Evolutionary conservation across 2,329 filamentous ascomycete species (phyloP).

Genomic region (Pseudonectria foliicola): DNA sequence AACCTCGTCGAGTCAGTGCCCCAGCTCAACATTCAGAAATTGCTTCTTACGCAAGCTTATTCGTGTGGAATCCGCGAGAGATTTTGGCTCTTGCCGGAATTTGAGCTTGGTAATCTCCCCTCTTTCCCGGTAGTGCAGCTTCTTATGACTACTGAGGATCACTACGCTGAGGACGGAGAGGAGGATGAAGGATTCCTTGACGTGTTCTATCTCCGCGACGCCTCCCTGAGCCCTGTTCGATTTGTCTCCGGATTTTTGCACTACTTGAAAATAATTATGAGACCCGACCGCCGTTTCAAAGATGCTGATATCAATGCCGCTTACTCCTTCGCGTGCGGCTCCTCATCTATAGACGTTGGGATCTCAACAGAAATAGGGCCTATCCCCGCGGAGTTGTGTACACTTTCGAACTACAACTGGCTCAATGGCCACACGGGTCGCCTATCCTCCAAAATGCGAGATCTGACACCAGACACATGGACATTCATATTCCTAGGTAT

Average conservation of each 20-base stretch:
- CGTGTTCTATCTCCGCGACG: constrained; percentile 4
- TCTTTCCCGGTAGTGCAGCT: constrained; percentile 4
- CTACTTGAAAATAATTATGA: constrained; percentile 2
- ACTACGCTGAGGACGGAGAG: background rate
- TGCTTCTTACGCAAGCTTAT: constrained; percentile 3
- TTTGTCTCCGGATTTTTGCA: constrained; percentile 3
- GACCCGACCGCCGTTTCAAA: background rate
- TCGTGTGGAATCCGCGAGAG: constrained; percentile 1
- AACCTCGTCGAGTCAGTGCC: background rate
- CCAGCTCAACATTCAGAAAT: background rate
- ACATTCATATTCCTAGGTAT: background rate
- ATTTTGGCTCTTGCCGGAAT: background rate
- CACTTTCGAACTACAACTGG: background rate
- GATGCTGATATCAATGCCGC: constrained; percentile 1
- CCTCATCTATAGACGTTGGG: constrained; percentile 1
- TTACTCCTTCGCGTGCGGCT: constrained; percentile 2
- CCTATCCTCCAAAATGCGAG: constrained; percentile 3
- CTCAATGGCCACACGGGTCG: background rate
- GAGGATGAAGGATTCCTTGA: background rate
- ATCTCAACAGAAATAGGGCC: constrained; percentile 5
- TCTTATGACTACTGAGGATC: background rate
- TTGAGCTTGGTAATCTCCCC: background rate
- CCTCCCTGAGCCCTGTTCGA: constrained; percentile 1
- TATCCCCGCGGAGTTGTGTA: constrained; percentile 2
- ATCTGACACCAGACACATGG: constrained; percentile 5